A percentile compares a stretch with the other conserved stretches of the same genome.
Conservation (phyloP, 306 rosid genomes). For the Vigna angularis region DNA sequence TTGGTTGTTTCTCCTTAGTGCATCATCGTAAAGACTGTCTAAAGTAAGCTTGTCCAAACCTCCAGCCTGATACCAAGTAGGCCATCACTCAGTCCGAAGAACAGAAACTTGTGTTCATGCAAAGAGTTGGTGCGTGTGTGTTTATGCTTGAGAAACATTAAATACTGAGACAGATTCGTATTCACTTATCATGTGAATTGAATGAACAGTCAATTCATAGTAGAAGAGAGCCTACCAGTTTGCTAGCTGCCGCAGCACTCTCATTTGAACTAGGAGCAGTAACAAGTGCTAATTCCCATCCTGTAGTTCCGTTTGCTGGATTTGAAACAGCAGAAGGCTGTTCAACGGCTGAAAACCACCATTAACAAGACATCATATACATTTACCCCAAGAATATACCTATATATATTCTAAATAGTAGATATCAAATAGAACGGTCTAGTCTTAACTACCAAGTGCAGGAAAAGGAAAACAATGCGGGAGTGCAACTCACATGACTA, state of each 20-base stretch:
- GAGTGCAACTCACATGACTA: conserved; percentile 17
- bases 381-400: background rate
- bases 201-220: conserved; percentile 9
- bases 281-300: conserved; percentile 99
- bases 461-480: conserved; percentile 8
- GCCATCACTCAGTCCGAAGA: conserved; percentile 37
- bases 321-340: conserved; percentile 65
- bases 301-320: conserved; percentile 76
- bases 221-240: conserved; percentile 65
- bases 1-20: conserved; percentile 88
- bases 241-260: conserved; percentile 75
- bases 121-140: background rate
- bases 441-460: conserved; percentile 8
- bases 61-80: conserved; percentile 74
- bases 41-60: conserved; percentile 93
- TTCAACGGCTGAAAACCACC: conserved; percentile 61
- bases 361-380: conserved; percentile 30
- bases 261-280: conserved; percentile 97
- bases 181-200: conserved; percentile 7
- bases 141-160: background rate
- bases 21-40: conserved; percentile 97
- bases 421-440: conserved; percentile 9
- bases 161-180: background rate
- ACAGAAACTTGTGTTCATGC: background rate
- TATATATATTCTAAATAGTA: background rate